phyloP scores from a whole-genome alignment of 176 grass and related monocot species.

The Eleusine coracana region DNA sequence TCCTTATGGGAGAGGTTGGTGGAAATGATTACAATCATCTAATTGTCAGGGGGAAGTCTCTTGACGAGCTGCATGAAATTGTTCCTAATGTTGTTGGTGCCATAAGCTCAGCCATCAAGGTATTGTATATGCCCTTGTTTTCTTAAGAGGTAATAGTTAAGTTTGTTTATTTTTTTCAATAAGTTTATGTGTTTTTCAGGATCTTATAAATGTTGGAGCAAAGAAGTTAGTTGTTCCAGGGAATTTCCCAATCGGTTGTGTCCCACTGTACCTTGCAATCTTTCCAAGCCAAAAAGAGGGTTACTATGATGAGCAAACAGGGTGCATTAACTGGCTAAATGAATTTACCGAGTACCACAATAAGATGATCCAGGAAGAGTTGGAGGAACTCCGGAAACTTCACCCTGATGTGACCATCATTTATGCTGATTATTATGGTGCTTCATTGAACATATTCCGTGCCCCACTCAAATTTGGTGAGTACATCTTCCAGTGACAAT shows the following conservation, averaged over 20 bases:
- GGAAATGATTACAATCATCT: slow-evolving; percentile 96
- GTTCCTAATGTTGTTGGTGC: slow-evolving; percentile 71
- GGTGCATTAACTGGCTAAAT: slow-evolving; percentile 83
- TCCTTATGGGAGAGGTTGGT: slow-evolving; percentile 83
- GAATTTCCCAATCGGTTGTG: slow-evolving; percentile 86
- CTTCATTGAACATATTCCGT: slow-evolving; percentile 69
- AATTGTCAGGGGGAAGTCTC: slow-evolving; percentile 64
- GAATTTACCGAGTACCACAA: slow-evolving; percentile 74
- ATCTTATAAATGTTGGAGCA: slow-evolving; percentile 78
- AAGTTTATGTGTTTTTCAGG: slow-evolving; percentile 51
- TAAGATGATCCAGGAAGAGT: slow-evolving; percentile 57
- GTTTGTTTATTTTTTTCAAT: slow-evolving; percentile 17
- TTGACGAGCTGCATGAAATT: slow-evolving; percentile 60
- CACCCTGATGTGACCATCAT: slow-evolving; percentile 69
- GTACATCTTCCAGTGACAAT: slow-evolving; percentile 31
- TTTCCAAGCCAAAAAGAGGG: slow-evolving; percentile 65
- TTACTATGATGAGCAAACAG: slow-evolving; percentile 76
- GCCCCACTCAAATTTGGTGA: slow-evolving; percentile 78
- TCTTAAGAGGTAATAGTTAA: neutral
- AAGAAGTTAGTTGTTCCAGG: slow-evolving; percentile 87
- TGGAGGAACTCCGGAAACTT: slow-evolving; percentile 59
- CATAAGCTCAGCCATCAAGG: slow-evolving; percentile 60
- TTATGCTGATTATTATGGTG: slow-evolving; percentile 90
- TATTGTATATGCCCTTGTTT: slow-evolving; percentile 21
- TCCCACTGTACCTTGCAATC: slow-evolving; percentile 71